Percentiles rank a stretch among this genome's conserved stretches.
phyloP scores from a whole-genome alignment of 139 green algal species.

The Tetradesmus obliquus region DNA sequence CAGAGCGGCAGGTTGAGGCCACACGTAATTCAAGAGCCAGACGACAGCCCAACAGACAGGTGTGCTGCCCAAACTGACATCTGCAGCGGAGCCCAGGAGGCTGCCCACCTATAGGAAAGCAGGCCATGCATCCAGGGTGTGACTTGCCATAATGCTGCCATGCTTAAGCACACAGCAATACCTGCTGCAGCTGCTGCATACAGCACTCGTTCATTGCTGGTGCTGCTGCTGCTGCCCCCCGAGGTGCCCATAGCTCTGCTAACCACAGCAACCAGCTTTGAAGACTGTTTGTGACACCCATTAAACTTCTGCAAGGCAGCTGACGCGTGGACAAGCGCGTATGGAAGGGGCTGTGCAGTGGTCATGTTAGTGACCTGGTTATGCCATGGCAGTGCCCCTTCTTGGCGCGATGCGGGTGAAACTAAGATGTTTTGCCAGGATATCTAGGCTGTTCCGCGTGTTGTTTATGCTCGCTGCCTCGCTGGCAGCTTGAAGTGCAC shows the following conservation, averaged over 20 bases:
- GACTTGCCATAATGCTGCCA: neutral
- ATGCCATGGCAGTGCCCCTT: neutral
- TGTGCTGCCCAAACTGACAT: neutral
- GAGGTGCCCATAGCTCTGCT: neutral
- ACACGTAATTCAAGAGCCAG: neutral
- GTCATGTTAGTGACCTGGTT: neutral
- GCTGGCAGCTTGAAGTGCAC: neutral
- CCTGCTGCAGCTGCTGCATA: neutral
- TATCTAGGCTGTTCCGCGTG: neutral
- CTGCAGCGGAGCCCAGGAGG: neutral
- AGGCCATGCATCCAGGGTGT: slow-evolving; percentile 43
- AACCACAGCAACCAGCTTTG: neutral
- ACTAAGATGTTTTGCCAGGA: neutral
- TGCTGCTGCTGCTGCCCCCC: neutral
- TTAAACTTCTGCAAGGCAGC: neutral
- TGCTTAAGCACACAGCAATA: neutral
- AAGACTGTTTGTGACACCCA: neutral
- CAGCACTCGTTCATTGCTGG: neutral
- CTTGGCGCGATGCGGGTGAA: neutral
- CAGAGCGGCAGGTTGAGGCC: neutral
- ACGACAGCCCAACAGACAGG: neutral
- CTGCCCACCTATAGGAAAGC: slow-evolving; percentile 33
- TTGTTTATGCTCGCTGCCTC: neutral
- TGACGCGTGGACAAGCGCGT: too few relatives aligned
- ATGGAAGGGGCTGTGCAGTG: neutral